These are phyloP conservation scores for Botrytis fabae DNA, from an alignment of 2,329 filamentous ascomycete genomes.

Conservation along the genomic window DNA sequence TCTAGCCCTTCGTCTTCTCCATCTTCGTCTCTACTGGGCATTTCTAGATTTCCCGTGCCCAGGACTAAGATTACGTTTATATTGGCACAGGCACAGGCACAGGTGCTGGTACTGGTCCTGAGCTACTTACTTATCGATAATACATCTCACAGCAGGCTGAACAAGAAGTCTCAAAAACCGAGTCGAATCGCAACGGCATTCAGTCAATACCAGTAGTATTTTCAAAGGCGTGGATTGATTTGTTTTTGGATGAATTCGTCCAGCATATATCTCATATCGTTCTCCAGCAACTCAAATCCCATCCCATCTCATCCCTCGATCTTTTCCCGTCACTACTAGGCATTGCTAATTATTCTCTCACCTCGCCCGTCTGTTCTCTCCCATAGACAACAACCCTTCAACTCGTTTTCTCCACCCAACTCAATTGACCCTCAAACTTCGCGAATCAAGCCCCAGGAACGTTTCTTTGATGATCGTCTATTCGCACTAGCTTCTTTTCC, in stretches of 20 bases:
- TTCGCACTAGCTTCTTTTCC: constrained; percentile 19
- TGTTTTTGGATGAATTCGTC: background rate
- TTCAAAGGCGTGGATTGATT: background rate
- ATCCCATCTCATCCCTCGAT: background rate
- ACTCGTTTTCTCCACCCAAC: constrained; percentile 17
- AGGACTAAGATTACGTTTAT: constrained; percentile 1
- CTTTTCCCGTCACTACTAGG: background rate
- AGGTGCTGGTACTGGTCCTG: background rate
- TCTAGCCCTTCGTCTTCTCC: constrained; percentile 2
- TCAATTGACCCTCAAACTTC: constrained; percentile 1
- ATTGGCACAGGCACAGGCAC: background rate
- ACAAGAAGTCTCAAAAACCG: background rate
- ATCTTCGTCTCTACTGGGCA: background rate
- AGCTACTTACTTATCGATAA: background rate
- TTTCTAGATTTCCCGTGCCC: background rate
- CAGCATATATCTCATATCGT: background rate
- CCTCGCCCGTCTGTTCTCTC: constrained; percentile 2
- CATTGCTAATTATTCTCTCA: background rate
- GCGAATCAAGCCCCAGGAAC: constrained; percentile 18
- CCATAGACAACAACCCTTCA: background rate
- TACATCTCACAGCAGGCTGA: constrained; percentile 7
- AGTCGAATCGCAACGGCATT: background rate
- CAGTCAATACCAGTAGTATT: background rate
- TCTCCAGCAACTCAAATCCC: background rate
- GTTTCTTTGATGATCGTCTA: constrained; percentile 20